Evolutionary conservation across 257 asterid genomes (phyloP).

Genomic region (Vinca minor): DNA sequence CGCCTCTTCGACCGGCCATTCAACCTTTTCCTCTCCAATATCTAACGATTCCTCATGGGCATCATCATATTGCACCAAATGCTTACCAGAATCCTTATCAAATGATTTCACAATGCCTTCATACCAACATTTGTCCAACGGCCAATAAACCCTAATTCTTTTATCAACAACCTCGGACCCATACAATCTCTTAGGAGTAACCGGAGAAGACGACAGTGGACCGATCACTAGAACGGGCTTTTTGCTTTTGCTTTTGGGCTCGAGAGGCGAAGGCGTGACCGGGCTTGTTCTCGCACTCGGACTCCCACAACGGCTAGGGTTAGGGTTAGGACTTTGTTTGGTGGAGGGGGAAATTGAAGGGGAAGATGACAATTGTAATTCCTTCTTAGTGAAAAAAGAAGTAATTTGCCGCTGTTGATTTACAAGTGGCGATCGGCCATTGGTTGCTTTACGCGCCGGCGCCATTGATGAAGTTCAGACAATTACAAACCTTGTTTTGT

Average conservation of each 20-base stretch:
- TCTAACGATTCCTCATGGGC: slow-evolving; percentile 62
- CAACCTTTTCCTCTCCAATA: slow-evolving; percentile 53
- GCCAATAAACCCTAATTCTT: slow-evolving; percentile 69
- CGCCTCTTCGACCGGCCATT: slow-evolving; percentile 45
- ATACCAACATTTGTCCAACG: slow-evolving; percentile 74
- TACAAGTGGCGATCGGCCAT: slow-evolving; percentile 85
- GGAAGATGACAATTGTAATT: slow-evolving; percentile 29
- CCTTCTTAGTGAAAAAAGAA: slow-evolving; percentile 54
- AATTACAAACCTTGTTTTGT: neutral
- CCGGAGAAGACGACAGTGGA: slow-evolving; percentile 25
- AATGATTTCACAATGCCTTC: slow-evolving; percentile 64
- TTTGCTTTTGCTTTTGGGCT: slow-evolving; percentile 33
- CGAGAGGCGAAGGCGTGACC: slow-evolving; percentile 39
- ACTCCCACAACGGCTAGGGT: slow-evolving; percentile 18
- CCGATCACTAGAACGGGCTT: slow-evolving; percentile 46
- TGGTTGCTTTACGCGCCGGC: slow-evolving; percentile 49
- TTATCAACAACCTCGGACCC: slow-evolving; percentile 56
- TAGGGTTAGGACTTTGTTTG: slow-evolving; percentile 37
- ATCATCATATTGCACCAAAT: slow-evolving; percentile 77
- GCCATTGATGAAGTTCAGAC: slow-evolving; percentile 7
- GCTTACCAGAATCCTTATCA: slow-evolving; percentile 63
- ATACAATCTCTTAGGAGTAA: slow-evolving; percentile 23
- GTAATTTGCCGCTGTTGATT: slow-evolving; percentile 84
- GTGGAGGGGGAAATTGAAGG: slow-evolving; percentile 33
- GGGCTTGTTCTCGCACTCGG: no score